phyloP scores from a whole-genome alignment of 192 early-diverging fungal genomes.

The Podila clonocystis region DNA sequence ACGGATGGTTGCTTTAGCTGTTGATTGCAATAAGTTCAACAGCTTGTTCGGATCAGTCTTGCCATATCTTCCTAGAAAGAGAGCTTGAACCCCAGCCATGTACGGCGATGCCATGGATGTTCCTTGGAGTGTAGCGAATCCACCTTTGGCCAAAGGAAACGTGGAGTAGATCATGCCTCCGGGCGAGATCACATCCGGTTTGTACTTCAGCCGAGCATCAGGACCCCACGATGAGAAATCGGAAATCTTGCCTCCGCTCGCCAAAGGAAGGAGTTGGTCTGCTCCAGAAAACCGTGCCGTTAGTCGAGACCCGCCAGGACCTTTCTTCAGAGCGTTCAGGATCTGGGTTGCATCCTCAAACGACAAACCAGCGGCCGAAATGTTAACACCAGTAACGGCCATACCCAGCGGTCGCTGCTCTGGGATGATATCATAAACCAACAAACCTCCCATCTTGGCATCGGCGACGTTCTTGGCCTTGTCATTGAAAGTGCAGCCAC shows the following conservation, averaged over 20 bases:
- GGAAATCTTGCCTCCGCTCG: constrained; percentile 74
- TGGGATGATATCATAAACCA: constrained; percentile 50
- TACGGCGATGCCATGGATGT: constrained; percentile 78
- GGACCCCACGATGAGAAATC: constrained; percentile 81
- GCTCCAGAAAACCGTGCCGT: constrained; percentile 59
- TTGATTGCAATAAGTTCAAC: constrained; percentile 21
- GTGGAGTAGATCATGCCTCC: constrained; percentile 73
- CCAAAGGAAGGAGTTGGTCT: constrained; percentile 48
- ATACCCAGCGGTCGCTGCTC: constrained; percentile 25
- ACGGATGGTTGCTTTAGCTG: constrained; percentile 14
- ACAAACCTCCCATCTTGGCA: constrained; percentile 66
- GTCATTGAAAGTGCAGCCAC: constrained; percentile 70
- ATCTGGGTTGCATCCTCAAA: constrained; percentile 58
- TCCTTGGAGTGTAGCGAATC: constrained; percentile 52
- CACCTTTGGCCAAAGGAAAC: constrained; percentile 53
- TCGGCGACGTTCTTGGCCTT: constrained; percentile 63
- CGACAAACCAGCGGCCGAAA: constrained; percentile 67
- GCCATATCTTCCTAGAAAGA: constrained; percentile 23
- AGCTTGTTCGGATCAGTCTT: constrained; percentile 16
- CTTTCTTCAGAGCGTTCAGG: constrained; percentile 49
- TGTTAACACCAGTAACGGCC: constrained; percentile 47
- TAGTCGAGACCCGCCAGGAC: background rate
- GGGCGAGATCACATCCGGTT: constrained; percentile 68
- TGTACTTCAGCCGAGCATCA: constrained; percentile 68
- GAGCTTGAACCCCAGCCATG: constrained; percentile 50